phyloP scores from a whole-genome alignment of 2,329 filamentous ascomycete species.

The Botrytis tulipae region DNA sequence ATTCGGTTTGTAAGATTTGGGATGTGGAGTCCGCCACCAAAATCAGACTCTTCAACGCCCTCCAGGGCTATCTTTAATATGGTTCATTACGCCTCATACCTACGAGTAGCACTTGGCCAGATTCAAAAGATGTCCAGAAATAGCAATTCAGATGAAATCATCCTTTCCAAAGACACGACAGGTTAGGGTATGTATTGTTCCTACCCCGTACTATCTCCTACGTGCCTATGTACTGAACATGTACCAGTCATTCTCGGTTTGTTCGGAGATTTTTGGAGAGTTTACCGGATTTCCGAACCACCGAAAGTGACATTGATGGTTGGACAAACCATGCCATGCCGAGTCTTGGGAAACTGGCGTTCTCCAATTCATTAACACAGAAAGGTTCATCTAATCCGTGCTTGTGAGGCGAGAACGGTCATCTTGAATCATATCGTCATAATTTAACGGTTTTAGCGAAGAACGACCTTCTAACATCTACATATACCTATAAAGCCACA shows the following conservation, averaged over 20 bases:
- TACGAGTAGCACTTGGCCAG: neutral
- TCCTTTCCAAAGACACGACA: neutral
- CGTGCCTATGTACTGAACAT: neutral
- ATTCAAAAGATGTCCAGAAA: neutral
- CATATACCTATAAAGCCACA: neutral
- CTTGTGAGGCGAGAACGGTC: neutral
- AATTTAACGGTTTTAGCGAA: neutral
- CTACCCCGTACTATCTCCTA: neutral
- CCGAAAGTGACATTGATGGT: neutral
- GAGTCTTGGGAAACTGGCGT: neutral
- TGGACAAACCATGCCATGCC: neutral
- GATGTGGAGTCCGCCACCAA: neutral
- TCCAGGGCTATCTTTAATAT: neutral
- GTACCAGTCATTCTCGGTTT: neutral
- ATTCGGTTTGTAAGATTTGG: constrained; percentile 7
- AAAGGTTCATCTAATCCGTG: constrained; percentile 5
- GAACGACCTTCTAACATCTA: neutral
- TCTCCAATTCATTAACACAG: neutral
- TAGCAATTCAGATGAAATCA: neutral
- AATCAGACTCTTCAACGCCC: neutral
- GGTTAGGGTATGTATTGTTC: neutral
- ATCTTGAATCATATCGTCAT: neutral
- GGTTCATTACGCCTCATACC: neutral
- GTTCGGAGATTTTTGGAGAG: constrained; percentile 5
- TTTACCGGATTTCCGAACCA: constrained; percentile 4